Base-by-base conservation (phyloP, 495 filamentous ascomycete genomes). In the Stereocaulon alpinum region DNA sequence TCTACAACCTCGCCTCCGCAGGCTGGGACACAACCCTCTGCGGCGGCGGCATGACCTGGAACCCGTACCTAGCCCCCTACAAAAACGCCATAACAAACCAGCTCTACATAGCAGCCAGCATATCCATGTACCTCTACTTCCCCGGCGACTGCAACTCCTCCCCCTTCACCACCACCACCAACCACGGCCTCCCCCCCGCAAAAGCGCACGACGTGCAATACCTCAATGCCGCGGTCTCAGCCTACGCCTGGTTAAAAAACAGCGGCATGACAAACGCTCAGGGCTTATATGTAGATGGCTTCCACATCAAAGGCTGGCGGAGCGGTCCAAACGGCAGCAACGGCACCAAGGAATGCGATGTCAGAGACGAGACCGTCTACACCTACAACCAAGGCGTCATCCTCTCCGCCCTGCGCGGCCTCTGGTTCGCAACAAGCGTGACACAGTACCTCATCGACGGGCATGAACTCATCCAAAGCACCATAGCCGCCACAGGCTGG, bases 31-130 rank as follows among this genome's bases (percentile, higher is more conserved):
- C 79, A 22, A 77, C 74, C 42, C 78, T 96, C 2, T 96, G 93
- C 64, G 80, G 80, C 14, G 93, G 93, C 17, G 93, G 93, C 3
- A 96, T 98, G 90, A 76, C 85, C 52, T 98, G 93, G 93, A 93
- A 84, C 51, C 93, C 89, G 6, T 79, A 82, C 52, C 72, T 95
- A 43, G 70, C 74, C 22, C 90, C 92, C 0, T 96, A 98, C 72
- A 98, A 97, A 70, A 98, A 98, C 66, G 91, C 93, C 58, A 92
- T 98, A 63, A 98, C 93, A 34, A 98, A 98, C 68, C 84, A 97
- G 68, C 79, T 96, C 10, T 97, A 76, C 67, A 88, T 96, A 56
- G 75, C 90, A 0, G 89, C 88, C 1, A 90, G 85, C 50, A 80
- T 94, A 48, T 80, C 76, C 22, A 97, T 98, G 93, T 98, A 94